Conservation (phyloP, 192 early-diverging fungal species). For the Diversispora epigaea region DNA sequence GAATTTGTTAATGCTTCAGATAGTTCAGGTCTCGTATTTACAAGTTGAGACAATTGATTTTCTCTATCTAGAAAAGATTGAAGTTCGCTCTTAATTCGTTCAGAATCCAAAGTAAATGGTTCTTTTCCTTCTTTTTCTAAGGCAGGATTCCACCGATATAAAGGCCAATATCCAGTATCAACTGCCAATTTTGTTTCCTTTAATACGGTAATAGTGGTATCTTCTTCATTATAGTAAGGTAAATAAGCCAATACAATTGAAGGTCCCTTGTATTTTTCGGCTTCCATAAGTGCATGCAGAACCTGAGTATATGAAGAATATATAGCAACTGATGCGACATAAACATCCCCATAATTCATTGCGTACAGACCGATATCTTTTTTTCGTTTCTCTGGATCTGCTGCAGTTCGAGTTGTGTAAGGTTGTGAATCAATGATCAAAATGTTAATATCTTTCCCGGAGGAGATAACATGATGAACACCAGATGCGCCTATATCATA, state of each 20-base stretch:
- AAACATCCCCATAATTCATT: conserved; percentile 89
- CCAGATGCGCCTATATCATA: conserved; percentile 87
- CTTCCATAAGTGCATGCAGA: conserved; percentile 84
- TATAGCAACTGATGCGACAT: conserved; percentile 88
- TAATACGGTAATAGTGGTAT: conserved; percentile 70
- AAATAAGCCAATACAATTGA: conserved; percentile 87
- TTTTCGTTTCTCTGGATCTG: conserved; percentile 66
- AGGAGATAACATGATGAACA: conserved; percentile 87
- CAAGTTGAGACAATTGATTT: conserved; percentile 78
- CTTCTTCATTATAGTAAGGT: conserved; percentile 47
- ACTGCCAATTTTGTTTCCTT: conserved; percentile 89
- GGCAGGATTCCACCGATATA: conserved; percentile 92
- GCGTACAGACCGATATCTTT: conserved; percentile 96
- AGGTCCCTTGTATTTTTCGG: conserved; percentile 85
- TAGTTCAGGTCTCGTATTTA: conserved; percentile 64
- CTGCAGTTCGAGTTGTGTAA: conserved; percentile 59
- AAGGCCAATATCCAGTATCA: conserved; percentile 87
- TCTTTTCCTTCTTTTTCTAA: conserved; percentile 57
- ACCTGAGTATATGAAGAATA: conserved; percentile 88
- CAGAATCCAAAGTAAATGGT: conserved; percentile 71
- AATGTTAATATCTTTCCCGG: conserved; percentile 84
- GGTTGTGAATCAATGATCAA: conserved; percentile 86
- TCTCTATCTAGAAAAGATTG: conserved; percentile 82
- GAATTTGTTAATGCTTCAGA: conserved; percentile 54
- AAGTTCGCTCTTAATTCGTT: conserved; percentile 77